Evolutionary conservation across 176 grass and related monocot genomes (phyloP), one percentile per base, ranked within the genome.

Genomic region (Leersia perrieri): DNA sequence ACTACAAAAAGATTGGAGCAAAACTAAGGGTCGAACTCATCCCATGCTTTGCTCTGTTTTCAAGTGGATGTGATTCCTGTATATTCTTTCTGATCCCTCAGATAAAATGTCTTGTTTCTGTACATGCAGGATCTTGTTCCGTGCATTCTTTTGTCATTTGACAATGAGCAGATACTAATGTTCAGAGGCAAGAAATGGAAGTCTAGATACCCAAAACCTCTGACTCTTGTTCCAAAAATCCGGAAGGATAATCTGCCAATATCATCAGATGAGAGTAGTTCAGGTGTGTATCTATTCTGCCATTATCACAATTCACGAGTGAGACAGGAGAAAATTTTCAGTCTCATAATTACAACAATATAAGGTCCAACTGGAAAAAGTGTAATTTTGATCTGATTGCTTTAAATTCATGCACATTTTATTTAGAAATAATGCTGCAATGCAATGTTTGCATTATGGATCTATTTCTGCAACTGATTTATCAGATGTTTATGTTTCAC

Each of bases 1-100:
- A 98, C 87, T 95, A 95, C 86, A 98, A 98, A 84, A 98, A 95
- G 88, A 89, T 95, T 63, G 90, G 90, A 81, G 96, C 90, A 86
- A 98, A 98, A 87, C 84, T 98, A 42, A 98, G 88, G 90, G 92
- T 95, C 65, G 28, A 65, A 36, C 60, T 66, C 26, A 74, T 80
- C 16, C 47, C 78, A 65, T 39, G 33, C 34, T 14, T 27, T 86
- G 47, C 73, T 66, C 26, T 78, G 11, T 77, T 84, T 81, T 31
- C 29, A 18, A 74, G 18, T 75, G 30, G 51, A 76, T 76, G n/a
- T 38, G 68, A 71, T 80, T 72, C 33, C 16, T 66, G 16, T 72
- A 31, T 41, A 29, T 64, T 57, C 29, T 66, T 75, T 70, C n/a
- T 66, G 26, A 30, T 44, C 29, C 10, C 14, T 66, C 11, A 57